Evolutionary conservation across 2,329 filamentous ascomycete species (phyloP).

Genomic region (Stachybotrys elegans): DNA sequence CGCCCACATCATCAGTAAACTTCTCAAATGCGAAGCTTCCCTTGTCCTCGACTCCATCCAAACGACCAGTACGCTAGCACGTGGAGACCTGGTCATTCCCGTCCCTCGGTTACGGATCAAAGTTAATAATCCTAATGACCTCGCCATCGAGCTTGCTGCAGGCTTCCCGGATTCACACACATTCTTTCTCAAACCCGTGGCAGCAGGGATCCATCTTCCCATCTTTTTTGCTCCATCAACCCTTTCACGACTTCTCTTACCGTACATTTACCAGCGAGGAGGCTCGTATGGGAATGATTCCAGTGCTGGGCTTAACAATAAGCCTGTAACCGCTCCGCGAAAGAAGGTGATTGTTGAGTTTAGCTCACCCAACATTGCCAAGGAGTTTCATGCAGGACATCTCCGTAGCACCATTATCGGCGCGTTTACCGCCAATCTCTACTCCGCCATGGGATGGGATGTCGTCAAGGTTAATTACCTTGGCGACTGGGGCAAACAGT

Average conservation of each 20-base stretch:
- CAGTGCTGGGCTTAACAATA: conserved; percentile 48
- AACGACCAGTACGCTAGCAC: conserved; percentile 15
- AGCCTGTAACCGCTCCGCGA: background rate
- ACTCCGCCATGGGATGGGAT: conserved; percentile 65
- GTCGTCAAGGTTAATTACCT: conserved; percentile 70
- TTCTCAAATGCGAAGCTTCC: conserved; percentile 13
- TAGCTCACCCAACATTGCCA: conserved; percentile 72
- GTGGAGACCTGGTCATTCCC: conserved; percentile 24
- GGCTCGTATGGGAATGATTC: conserved; percentile 55
- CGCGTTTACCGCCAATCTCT: conserved; percentile 53
- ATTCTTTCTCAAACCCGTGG: conserved; percentile 49
- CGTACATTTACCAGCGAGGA: conserved; percentile 53
- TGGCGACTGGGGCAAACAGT: conserved; percentile 76
- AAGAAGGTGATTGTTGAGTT: conserved; percentile 60
- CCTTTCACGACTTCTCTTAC: conserved; percentile 52
- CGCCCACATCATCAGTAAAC: conserved; percentile 14
- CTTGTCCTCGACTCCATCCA: conserved; percentile 25
- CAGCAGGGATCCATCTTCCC: conserved; percentile 54
- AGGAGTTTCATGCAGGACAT: conserved; percentile 71
- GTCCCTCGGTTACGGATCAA: conserved; percentile 23
- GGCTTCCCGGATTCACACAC: conserved; percentile 1
- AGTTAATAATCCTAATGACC: conserved; percentile 7
- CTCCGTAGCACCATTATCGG: conserved; percentile 68
- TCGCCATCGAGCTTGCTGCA: conserved; percentile 50
- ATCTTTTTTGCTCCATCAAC: conserved; percentile 60